These are phyloP conservation scores for Zea luxurians DNA, from an alignment of 176 grass and related monocot genomes.

Conservation along the genomic window DNA sequence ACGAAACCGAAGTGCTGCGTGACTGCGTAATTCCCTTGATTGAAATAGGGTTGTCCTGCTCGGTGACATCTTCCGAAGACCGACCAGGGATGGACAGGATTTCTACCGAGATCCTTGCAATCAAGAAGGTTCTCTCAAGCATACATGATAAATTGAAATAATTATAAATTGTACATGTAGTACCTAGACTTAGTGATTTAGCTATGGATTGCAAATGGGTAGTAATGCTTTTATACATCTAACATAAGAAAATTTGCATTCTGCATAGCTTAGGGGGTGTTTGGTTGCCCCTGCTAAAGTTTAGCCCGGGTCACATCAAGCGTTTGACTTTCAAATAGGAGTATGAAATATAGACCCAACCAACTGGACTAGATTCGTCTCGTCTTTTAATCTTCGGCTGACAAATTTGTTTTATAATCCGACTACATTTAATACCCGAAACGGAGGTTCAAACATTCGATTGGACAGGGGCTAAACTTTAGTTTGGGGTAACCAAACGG, in stretches of 20 bases:
- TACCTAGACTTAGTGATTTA: neutral
- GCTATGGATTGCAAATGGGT: neutral
- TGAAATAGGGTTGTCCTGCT: slow-evolving; percentile 37
- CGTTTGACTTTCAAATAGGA: too few relatives aligned
- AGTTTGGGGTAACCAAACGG: too few relatives aligned
- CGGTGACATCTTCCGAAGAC: slow-evolving; percentile 23
- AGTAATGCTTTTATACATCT: neutral
- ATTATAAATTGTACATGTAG: neutral
- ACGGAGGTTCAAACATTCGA: too few relatives aligned
- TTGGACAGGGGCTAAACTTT: too few relatives aligned
- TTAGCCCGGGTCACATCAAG: too few relatives aligned
- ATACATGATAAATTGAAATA: neutral
- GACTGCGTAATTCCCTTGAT: slow-evolving; percentile 37
- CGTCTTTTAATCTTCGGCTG: too few relatives aligned
- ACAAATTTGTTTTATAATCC: too few relatives aligned
- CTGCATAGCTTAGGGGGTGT: too few relatives aligned
- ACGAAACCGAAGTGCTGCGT: neutral
- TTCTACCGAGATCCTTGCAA: slow-evolving; percentile 22
- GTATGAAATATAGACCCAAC: too few relatives aligned
- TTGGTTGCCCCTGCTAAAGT: too few relatives aligned
- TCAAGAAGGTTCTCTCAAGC: slow-evolving; percentile 28
- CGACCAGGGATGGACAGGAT: slow-evolving; percentile 37
- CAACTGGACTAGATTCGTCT: too few relatives aligned
- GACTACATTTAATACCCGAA: too few relatives aligned
- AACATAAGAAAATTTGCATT: neutral